Base-by-base conservation (phyloP, 2,329 filamentous ascomycete species). In the Shiraia sp. region DNA sequence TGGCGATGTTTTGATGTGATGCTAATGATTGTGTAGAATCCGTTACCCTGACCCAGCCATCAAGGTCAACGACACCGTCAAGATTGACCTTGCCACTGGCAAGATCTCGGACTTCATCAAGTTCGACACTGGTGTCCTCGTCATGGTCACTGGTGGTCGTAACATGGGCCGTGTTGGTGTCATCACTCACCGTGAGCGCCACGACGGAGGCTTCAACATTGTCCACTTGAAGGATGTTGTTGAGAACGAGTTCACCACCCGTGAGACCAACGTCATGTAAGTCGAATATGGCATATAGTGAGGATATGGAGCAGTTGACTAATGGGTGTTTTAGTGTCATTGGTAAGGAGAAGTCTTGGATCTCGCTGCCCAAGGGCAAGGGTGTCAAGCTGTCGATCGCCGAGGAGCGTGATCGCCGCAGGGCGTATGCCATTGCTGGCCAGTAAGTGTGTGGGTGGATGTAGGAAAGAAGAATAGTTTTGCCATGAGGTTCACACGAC, bases 101-200 rank as follows among this genome's bases (percentile, higher is more conserved):
- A 99, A 97, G 87, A 95, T 99, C 80, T 78, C 82, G 67, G 93
- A 99, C 79, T 97, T 88, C 80, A 90, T 97, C 84, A 88, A 87
- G 79, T 99, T 99, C 80, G 93, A 99, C 77, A 96, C 91, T 72
- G 93, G 92, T 78, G 87, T 90, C 74, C 90, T 99, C 68, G 90
- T 88, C 77, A 99, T 99, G 92, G 88, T 87, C 72, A 99, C 93
- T 66, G 93, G 93, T 86, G 93, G 93, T 86, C 93, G 92, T 75
- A 99, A 99, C 90, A 99, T 97, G 92, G 93, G 93, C 76, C 93
- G 93, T 92, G 92, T 99, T 72, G 93, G 93, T 88, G 92, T 97
- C 76, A 95, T 99, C 82, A 97, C 93, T 70, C 91, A 99, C 86
- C 92, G 93, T 83, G 93, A 99, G 85, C 90, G 93, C 71, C 93